Conservation (phyloP, 1,284 basidiomycete genomes). For the Pholiota adiposa region DNA sequence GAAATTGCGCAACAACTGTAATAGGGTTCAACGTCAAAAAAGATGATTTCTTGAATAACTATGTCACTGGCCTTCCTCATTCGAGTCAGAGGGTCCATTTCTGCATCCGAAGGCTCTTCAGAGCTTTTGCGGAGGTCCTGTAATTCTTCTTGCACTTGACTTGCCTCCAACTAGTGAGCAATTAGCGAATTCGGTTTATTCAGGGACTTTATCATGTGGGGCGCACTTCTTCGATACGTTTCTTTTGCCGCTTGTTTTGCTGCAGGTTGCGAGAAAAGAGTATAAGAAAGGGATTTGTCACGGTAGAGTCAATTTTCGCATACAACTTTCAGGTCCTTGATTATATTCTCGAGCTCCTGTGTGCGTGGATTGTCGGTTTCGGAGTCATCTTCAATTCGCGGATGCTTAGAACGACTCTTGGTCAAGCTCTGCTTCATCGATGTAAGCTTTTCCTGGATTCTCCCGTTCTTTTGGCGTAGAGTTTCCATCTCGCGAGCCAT, state of each 20-base stretch:
- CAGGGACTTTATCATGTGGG: background rate
- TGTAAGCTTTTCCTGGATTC: constrained; percentile 10
- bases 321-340: constrained; percentile 23
- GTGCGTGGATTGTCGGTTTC: constrained; percentile 10
- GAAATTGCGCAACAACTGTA: constrained; percentile 47
- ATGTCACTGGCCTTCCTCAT: constrained; percentile 43
- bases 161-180: constrained; percentile 36
- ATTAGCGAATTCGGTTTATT: background rate
- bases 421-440: background rate
- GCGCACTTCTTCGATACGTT: constrained; percentile 27
- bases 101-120: constrained; percentile 30
- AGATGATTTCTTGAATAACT: background rate
- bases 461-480: constrained; percentile 15
- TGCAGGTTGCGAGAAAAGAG: constrained; percentile 1
- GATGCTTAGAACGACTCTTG: background rate
- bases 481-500: constrained; percentile 5
- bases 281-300: background rate
- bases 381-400: constrained; percentile 1
- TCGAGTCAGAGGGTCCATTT: constrained; percentile 32
- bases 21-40: constrained; percentile 1
- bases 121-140: constrained; percentile 31
- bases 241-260: constrained; percentile 24
- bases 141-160: constrained; percentile 42
- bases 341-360: constrained; percentile 15
- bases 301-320: background rate